These are phyloP conservation scores for Ogataea degrootiae DNA, from an alignment of 805 yeast genomes.

Conservation along the genomic window DNA sequence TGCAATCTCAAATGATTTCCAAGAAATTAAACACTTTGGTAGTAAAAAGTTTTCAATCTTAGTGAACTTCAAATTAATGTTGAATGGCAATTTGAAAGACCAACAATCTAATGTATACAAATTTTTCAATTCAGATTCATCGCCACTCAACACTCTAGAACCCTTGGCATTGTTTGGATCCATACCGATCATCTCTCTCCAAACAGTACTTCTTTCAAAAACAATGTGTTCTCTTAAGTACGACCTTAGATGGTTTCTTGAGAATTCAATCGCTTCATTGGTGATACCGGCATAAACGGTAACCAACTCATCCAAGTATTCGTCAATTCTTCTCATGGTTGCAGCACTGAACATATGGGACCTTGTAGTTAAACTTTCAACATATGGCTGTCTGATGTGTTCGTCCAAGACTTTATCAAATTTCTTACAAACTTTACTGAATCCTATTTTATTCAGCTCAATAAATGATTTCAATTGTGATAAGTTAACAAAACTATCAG, in stretches of 20 bases:
- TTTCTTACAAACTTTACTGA: constrained; percentile 48
- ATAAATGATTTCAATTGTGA: constrained; percentile 47
- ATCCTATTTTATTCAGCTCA: constrained; percentile 49
- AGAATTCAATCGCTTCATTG: constrained; percentile 12
- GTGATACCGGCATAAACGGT: constrained; percentile 27
- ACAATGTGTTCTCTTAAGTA: constrained; percentile 52
- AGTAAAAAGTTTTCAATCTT: constrained; percentile 30
- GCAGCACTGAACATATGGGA: constrained; percentile 35
- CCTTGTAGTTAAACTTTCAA: constrained; percentile 22
- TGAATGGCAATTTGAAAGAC: constrained; percentile 18
- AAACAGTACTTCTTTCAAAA: constrained; percentile 52
- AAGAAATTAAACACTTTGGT: constrained; percentile 45
- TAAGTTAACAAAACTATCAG: constrained; percentile 39
- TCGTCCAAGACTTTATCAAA: constrained; percentile 48
- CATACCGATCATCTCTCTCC: constrained; percentile 53
- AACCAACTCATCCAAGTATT: constrained; percentile 26
- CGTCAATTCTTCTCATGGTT: constrained; percentile 25
- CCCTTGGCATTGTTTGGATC: constrained; percentile 28
- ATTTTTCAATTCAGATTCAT: constrained; percentile 28
- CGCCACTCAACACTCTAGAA: constrained; percentile 33
- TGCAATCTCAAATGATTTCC: constrained; percentile 44
- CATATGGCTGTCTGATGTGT: constrained; percentile 37
- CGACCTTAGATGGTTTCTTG: constrained; percentile 38
- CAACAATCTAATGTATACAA: constrained; percentile 29
- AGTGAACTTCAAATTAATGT: constrained; percentile 11